Evolutionary conservation across 768 basidiomycete species (phyloP).

Genomic region (Wakefieldia striispora): DNA sequence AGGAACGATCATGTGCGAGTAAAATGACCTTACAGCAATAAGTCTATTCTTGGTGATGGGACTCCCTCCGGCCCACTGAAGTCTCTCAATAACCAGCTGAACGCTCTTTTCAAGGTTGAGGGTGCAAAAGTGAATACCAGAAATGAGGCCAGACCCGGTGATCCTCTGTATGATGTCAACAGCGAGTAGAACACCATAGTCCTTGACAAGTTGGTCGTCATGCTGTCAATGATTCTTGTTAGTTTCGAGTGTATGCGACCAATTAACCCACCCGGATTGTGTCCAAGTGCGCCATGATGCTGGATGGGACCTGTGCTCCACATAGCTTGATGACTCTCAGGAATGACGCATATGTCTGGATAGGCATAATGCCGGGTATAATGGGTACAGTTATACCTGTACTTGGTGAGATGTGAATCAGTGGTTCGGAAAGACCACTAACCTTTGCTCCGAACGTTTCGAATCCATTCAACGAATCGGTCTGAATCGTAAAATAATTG

Average conservation of each 20-base stretch:
- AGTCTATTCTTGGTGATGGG: constrained; percentile 56
- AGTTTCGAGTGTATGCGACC: neutral
- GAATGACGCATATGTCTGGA: constrained; percentile 95
- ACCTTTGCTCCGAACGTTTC: constrained; percentile 73
- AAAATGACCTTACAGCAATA: constrained; percentile 50
- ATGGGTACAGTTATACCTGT: constrained; percentile 87
- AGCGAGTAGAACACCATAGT: constrained; percentile 87
- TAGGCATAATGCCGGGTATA: constrained; percentile 96
- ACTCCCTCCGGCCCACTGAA: constrained; percentile 64
- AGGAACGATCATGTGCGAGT: neutral
- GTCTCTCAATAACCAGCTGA: constrained; percentile 73
- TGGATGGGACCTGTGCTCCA: constrained; percentile 69
- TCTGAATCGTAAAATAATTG: constrained; percentile 98
- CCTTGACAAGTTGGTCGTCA: constrained; percentile 92
- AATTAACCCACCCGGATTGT: constrained; percentile 63
- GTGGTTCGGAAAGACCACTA: constrained; percentile 11
- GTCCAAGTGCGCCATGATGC: constrained; percentile 64
- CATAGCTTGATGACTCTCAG: constrained; percentile 88
- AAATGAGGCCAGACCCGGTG: constrained; percentile 52
- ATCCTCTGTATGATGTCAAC: constrained; percentile 72
- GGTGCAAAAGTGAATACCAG: constrained; percentile 92
- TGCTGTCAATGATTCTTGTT: constrained; percentile 46
- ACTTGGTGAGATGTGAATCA: constrained; percentile 4
- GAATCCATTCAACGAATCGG: constrained; percentile 76
- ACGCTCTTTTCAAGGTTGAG: constrained; percentile 97